Base-by-base conservation (phyloP, 176 grass and related monocot species). In the Pontederia crassipes region DNA sequence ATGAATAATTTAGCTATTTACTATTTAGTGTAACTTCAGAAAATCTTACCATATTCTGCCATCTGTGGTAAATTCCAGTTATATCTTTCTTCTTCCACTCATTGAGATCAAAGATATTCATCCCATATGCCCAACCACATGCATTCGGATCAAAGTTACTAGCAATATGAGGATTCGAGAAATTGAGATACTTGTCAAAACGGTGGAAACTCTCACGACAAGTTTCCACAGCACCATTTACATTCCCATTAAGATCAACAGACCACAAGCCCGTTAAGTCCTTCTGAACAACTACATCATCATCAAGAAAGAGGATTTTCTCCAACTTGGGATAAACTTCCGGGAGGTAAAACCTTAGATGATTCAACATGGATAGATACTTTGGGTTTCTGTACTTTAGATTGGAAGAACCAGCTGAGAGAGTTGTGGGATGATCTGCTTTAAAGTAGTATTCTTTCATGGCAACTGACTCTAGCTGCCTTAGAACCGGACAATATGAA, bases 61-160 rank as follows among this genome's bases (percentile, higher is more conserved):
- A 86, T 65, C 60, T 86, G 66, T 86, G 83, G 52, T 86, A 86
- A 66, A 86, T 81, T 9, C 83, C 83, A 70, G 83, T 86, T 27
- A 86, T 81, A 52, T 86, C 83, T 72, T 81, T 81, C 54, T 71
- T 75, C 69, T 81, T 86, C 83, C 83, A 86, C 57, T 85, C 83
- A 59, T 81, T 70, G 58, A 86, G 65, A 74, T 86, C 74, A 74
- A 86, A 86, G 48, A 86, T 78, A 72, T 86, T 86, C 83, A 81
- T 86, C 64, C 83, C 78, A 61, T 86, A 86, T 27, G 83, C 83
- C 83, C 83, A 86, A 52, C 83, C 83, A 48, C 74, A 86, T 35
- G 83, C 78, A 74, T 85, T 77, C 56, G 83, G 70, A 77, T 85
- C 78, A 66, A 85, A 85, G 56, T 85, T 85, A 56, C 67, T 54